Percentiles rank a stretch among this genome's conserved stretches.
phyloP scores from a whole-genome alignment of 768 basidiomycete genomes.

The Crepidotus variabilis region DNA sequence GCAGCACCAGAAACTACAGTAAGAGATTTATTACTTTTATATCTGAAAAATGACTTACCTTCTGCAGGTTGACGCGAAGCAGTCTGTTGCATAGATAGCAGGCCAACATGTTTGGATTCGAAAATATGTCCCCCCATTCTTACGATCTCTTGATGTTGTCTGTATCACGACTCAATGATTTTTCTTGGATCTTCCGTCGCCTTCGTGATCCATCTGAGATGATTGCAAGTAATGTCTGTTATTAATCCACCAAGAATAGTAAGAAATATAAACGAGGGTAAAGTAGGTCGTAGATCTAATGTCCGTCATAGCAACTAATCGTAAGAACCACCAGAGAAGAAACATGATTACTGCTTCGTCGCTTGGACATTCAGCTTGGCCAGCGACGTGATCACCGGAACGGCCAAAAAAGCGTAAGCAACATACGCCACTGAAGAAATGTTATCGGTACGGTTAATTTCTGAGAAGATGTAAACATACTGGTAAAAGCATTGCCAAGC shows the following conservation, averaged over 20 bases:
- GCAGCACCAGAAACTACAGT: constrained; percentile 10
- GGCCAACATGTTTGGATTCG: too few species aligned
- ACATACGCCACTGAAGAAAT: constrained; percentile 66
- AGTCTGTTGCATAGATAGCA: background rate
- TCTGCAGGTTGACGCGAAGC: constrained; percentile 8
- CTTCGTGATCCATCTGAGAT: too few species aligned
- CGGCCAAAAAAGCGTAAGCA: constrained; percentile 68
- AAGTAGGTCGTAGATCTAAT: background rate
- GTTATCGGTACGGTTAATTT: background rate
- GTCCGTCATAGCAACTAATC: background rate
- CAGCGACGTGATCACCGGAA: constrained; percentile 66
- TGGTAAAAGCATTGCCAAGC: constrained; percentile 70
- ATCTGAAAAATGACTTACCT: constrained; percentile 12
- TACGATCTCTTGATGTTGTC: too few species aligned
- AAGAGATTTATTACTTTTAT: constrained; percentile 9
- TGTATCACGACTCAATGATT: too few species aligned
- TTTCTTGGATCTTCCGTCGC: too few species aligned
- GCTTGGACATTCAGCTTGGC: constrained; percentile 63
- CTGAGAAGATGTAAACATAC: constrained; percentile 36
- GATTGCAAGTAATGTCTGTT: background rate
- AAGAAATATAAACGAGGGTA: background rate
- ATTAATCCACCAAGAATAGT: background rate
- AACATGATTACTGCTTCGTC: constrained; percentile 14
- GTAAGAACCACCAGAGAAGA: background rate
- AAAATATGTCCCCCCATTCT: too few species aligned